Evolutionary conservation across 225 moss, liverwort and hornwort genomes (phyloP), one percentile per base, ranked within the genome.

Genomic region (Takakia lepidozioides): DNA sequence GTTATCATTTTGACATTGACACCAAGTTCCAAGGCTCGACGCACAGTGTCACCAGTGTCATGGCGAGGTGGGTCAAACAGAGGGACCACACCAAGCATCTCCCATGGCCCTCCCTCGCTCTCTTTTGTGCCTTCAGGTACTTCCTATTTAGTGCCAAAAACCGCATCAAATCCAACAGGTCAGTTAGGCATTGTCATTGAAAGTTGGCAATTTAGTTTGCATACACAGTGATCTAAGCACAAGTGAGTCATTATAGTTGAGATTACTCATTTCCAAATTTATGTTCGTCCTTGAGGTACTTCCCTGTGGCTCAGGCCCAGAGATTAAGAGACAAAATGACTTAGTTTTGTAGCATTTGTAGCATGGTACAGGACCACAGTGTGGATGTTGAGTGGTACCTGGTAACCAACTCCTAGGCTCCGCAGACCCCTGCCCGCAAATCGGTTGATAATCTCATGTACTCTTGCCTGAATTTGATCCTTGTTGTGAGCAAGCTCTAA

Each of bases 41-140:
- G 75, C 9, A 84, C 66, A 0, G 84, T 84, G 8, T 84, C 84
- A 21, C 72, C 14, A 0, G 80, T 84, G 17, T 84, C 84, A 52
- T 84, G 80, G 37, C 84, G 75, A 2, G 84, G 84, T 50, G 84
- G 84, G 27, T 84, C 84, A 71, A 84, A 84, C 25, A 84, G 72
- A 17, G 84, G 84, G 8, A 84, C 0, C n/a, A 84, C 42, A 15
- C 84, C 84, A 15, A 84, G 24, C 67, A 84, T 72, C 42, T 84
- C 76, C 84, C 84, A 84, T 24, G 76, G 73, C 2, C 80, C 84
- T 38, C 84, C 84, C 13, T 14, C 6, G 52, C 80, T 80, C 8
- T 84, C 76, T 39, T 73, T 76, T 24, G 8, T 69, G 27, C 75
- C 48, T n/a, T 78, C 75, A 2, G 78, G 82, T 18, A 86, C 82